These are phyloP conservation scores for Russula ochroleuca DNA, from an alignment of 768 basidiomycete genomes.

Conservation along the genomic window DNA sequence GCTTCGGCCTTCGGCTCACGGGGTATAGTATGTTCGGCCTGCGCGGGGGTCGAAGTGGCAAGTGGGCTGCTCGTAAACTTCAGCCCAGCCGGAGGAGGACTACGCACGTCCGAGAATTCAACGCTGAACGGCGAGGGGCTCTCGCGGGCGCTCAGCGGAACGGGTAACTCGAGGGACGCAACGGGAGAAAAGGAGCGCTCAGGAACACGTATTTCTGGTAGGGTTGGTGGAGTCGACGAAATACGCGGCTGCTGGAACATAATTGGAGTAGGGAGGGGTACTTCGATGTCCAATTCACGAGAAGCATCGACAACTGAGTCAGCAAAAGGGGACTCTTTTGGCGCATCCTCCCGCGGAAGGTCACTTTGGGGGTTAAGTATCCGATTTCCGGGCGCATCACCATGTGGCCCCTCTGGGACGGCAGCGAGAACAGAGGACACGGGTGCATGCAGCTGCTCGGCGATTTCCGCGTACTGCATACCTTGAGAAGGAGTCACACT, in stretches of 20 bases:
- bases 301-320: slow-evolving; percentile 25
- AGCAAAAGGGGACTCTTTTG: slow-evolving; percentile 33
- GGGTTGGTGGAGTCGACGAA: slow-evolving; percentile 47
- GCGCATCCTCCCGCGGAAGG: slow-evolving; percentile 12
- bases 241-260: slow-evolving; percentile 40
- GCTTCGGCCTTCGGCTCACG: slow-evolving; percentile 22
- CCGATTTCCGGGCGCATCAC: slow-evolving; percentile 17
- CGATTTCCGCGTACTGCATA: slow-evolving; percentile 68
- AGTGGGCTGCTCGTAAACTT: slow-evolving; percentile 27
- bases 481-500: slow-evolving; percentile 75
- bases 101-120: slow-evolving; percentile 27
- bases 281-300: slow-evolving; percentile 23
- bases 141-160: slow-evolving; percentile 23
- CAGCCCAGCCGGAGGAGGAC: slow-evolving; percentile 26
- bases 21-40: slow-evolving; percentile 18
- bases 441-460: slow-evolving; percentile 45
- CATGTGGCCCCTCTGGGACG: slow-evolving; percentile 28
- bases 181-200: slow-evolving; percentile 43
- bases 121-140: slow-evolving; percentile 31
- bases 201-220: slow-evolving; percentile 50
- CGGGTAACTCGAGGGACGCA: slow-evolving; percentile 32
- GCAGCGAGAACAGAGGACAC: slow-evolving; percentile 29
- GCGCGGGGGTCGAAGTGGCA: slow-evolving; percentile 13
- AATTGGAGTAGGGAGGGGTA: slow-evolving; percentile 33
- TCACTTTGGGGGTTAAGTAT: neutral